Base-by-base conservation (phyloP, 2,329 filamentous ascomycete genomes). In the Ophiostoma fasciatum region DNA sequence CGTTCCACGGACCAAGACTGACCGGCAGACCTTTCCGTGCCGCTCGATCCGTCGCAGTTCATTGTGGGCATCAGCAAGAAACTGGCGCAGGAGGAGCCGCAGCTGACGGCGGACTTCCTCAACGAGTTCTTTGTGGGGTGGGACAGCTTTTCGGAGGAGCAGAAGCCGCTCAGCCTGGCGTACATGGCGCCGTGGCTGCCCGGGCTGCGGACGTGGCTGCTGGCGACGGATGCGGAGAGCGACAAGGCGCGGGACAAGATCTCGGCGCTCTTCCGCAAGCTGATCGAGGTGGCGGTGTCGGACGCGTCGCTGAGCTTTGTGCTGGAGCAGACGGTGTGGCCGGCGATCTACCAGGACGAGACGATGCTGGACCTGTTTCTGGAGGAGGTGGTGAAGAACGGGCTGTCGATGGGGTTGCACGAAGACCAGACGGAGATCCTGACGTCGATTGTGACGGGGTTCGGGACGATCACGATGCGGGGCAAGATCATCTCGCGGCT, bases 81-180 rank as follows among this genome's bases (percentile, higher is more conserved):
- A 42, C 58, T 81, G 13, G 74, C 76, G 8, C 54, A 59, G 21
- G 66, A 73, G 15, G 75, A 81, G 47, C 72, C 76, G 17, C 74
- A 78, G 45, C 61, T 81, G 7, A 80, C 76, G 1, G 68, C 66
- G 7, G 76, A 81, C 47, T 81, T 81, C 46, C 49, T 81, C 27
- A 78, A 75, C n/a, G 76, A 80, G 47, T 81, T 81, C 49, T 80
- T 81, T 40, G 72, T 78, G 18, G 73, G 75, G 14, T 81, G 76
- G 76, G 74, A 78, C 45, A 78, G 74, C 47, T 75, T 79, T 46
- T 66, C 71, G 1, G 69, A 76, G 23, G 70, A 78, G 38, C 76
- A 81, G 48, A 73, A 76, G 45, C 71, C 74, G 1, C 50, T 80
- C 18, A 77, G 74, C 45, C 59, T 81, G 21, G 68, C 74, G 6